Percentiles rank a stretch among this genome's conserved stretches.
phyloP scores from a whole-genome alignment of 805 yeast species.

The Kazachstania psychrophila region DNA sequence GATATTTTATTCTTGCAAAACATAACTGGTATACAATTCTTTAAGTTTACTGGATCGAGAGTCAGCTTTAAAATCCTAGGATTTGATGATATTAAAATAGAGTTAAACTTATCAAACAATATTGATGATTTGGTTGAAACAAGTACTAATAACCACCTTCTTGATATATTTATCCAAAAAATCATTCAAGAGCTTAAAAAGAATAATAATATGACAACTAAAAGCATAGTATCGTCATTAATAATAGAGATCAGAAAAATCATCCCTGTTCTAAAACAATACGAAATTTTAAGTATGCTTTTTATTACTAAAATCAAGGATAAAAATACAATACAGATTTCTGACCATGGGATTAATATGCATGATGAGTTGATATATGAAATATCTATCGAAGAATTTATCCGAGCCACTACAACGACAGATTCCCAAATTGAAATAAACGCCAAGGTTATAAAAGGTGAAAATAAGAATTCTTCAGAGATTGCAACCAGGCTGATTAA shows the following conservation, averaged over 20 bases:
- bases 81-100: conserved; percentile 1
- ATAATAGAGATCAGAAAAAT: conserved; percentile 4
- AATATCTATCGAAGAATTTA: conserved; percentile 12
- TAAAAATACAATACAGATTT: conserved; percentile 6
- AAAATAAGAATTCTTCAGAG: conserved; percentile 2
- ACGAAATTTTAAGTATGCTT: conserved; percentile 9
- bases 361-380: conserved; percentile 8
- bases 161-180: not conserved
- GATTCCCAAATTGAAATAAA: not conserved
- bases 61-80: conserved; percentile 4
- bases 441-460: conserved; percentile 8
- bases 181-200: not conserved
- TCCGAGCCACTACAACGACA: not conserved
- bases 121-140: not conserved
- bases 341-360: conserved; percentile 11
- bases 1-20: conserved; percentile 8
- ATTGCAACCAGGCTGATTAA: conserved; percentile 6
- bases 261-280: conserved; percentile 9
- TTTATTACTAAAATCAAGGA: conserved; percentile 11
- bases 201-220: not conserved
- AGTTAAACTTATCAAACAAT: conserved; percentile 1
- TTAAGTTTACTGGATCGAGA: conserved; percentile 6
- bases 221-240: not conserved
- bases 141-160: too few relatives aligned
- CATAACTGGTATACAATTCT: conserved; percentile 13